A percentile compares a stretch with the other conserved stretches of the same genome.
phyloP scores from a whole-genome alignment of 2,329 filamentous ascomycete species.

The Periconia sp. region DNA sequence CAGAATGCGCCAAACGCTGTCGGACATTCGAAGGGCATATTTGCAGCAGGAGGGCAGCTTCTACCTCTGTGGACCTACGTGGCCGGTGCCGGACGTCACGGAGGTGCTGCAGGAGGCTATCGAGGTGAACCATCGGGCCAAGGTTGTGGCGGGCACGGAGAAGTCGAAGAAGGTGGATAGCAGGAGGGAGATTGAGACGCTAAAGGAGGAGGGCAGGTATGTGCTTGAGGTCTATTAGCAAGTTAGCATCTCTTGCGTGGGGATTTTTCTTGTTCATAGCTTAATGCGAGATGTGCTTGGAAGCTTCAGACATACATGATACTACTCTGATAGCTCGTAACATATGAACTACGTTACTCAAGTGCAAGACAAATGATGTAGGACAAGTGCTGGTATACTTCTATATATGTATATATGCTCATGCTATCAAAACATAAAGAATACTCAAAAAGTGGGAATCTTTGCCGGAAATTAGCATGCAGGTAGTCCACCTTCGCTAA shows the following conservation, averaged over 20 bases:
- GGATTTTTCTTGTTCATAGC: background rate
- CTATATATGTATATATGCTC: too few relatives aligned
- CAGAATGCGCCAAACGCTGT: constrained; percentile 87
- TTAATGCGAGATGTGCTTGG: too few relatives aligned
- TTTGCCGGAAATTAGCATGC: too few relatives aligned
- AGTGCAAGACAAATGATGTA: too few relatives aligned
- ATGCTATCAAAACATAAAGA: too few relatives aligned
- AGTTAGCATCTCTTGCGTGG: too few relatives aligned
- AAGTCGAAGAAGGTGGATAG: constrained; percentile 79
- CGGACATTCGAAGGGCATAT: constrained; percentile 84
- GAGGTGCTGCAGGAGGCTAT: constrained; percentile 94
- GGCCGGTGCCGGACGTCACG: constrained; percentile 97
- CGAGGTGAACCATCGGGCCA: constrained; percentile 71
- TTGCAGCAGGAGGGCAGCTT: constrained; percentile 88
- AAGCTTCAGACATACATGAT: too few relatives aligned
- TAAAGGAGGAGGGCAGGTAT: constrained; percentile 95
- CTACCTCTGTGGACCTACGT: constrained; percentile 97
- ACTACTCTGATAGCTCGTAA: too few relatives aligned
- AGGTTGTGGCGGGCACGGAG: constrained; percentile 46
- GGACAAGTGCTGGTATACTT: too few relatives aligned
- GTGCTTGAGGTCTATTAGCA: constrained; percentile 93
- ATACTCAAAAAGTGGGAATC: too few relatives aligned
- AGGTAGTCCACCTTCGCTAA: too few relatives aligned
- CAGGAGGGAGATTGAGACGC: constrained; percentile 89
- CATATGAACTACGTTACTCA: too few relatives aligned